These are phyloP conservation scores for Guadua angustifolia DNA, from an alignment of 176 grass and related monocot genomes.

Conservation along the genomic window DNA sequence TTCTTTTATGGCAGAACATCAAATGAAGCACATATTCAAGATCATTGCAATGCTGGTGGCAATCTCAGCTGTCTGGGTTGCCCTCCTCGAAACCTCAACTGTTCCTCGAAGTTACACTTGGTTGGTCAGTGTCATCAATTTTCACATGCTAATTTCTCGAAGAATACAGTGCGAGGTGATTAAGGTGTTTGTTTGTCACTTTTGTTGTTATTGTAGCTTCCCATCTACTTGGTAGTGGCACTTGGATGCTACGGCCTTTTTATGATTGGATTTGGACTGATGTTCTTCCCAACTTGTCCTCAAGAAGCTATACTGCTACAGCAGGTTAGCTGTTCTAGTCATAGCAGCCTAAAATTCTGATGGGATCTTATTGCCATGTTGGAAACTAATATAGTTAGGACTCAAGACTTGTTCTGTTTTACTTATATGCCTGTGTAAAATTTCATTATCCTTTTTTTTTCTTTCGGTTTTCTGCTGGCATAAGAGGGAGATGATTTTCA, in stretches of 20 bases:
- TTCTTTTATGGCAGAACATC: slow-evolving; percentile 26
- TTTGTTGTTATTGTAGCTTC: slow-evolving; percentile 60
- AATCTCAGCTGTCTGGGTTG: slow-evolving; percentile 64
- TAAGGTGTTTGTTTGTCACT: not conserved
- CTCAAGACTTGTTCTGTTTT: not conserved
- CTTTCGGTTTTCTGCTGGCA: not conserved
- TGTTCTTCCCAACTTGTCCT: slow-evolving; percentile 92
- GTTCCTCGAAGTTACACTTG: slow-evolving; percentile 75
- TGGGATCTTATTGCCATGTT: not conserved
- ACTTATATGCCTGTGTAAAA: not conserved
- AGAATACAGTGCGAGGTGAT: not conserved
- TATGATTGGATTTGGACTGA: slow-evolving; percentile 88
- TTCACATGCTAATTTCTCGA: slow-evolving; percentile 11
- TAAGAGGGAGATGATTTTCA: not conserved
- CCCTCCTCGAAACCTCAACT: slow-evolving; percentile 63
- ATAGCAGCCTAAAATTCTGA: not conserved
- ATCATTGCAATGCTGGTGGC: slow-evolving; percentile 59
- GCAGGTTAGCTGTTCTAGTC: slow-evolving; percentile 59
- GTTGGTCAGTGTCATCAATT: slow-evolving; percentile 63
- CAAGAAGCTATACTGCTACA: slow-evolving; percentile 79
- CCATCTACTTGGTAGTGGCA: slow-evolving; percentile 74
- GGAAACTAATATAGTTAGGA: not conserved
- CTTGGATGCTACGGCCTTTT: slow-evolving; percentile 94
- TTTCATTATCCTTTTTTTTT: not conserved
- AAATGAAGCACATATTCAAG: slow-evolving; percentile 65